These are phyloP conservation scores for Karstenula rhodostoma DNA, from an alignment of 2,329 filamentous ascomycete genomes.

Conservation along the genomic window DNA sequence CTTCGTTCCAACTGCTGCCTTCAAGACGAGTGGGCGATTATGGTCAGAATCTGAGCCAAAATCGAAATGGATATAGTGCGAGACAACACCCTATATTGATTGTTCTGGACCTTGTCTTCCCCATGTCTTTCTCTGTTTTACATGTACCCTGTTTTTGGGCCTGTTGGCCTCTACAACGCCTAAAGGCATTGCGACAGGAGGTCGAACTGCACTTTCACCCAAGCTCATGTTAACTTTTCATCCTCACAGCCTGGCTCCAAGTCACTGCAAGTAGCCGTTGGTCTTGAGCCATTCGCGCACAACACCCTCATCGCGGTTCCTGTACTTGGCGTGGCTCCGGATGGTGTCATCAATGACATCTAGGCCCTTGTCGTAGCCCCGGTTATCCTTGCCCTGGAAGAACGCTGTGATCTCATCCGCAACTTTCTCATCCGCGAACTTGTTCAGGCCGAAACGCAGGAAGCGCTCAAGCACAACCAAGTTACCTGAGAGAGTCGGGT, in stretches of 20 bases:
- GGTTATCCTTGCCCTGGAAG: constrained; percentile 86
- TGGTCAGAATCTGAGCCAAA: background rate
- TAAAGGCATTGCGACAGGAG: background rate
- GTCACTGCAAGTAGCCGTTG: constrained; percentile 61
- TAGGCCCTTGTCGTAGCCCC: constrained; percentile 84
- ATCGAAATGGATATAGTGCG: background rate
- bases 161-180: background rate
- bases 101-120: background rate
- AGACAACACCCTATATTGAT: background rate
- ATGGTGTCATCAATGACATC: constrained; percentile 88
- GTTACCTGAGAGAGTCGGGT: constrained; percentile 77
- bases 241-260: constrained; percentile 24
- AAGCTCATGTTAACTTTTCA: background rate
- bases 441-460: constrained; percentile 77
- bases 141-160: background rate
- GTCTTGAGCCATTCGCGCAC: constrained; percentile 81
- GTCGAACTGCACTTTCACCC: background rate
- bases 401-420: constrained; percentile 80
- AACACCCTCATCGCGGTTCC: constrained; percentile 73
- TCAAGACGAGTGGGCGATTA: too few relatives aligned
- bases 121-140: background rate
- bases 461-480: constrained; percentile 91
- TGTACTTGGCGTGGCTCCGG: constrained; percentile 82
- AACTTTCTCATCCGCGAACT: constrained; percentile 75
- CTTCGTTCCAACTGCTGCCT: too few relatives aligned